Evolutionary conservation across 805 yeast species (phyloP), one percentile per base, ranked within the genome.

Genomic region (Torulaspora indica): DNA sequence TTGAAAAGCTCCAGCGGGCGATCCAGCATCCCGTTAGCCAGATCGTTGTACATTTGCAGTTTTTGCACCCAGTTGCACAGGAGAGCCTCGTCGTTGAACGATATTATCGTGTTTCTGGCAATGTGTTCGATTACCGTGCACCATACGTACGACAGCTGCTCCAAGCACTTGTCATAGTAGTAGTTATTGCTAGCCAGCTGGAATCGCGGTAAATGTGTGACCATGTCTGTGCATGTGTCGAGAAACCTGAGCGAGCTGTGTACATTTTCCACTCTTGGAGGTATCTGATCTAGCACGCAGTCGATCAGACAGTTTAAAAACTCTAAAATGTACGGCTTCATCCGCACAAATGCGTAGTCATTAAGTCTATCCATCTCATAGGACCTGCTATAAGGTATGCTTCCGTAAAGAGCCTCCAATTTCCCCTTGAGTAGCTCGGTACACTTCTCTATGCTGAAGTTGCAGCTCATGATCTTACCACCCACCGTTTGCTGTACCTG

Each of bases 271-370:
- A 51, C 45, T 32, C 56, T 53, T 42, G 66, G 66, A 15, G 68
- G 68, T 31, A 63, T 60, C 46, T 55, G 58, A 42, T 58, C 57
- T 36, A 63, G 49, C 13, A 61, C 46, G 27, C 57, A 64, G 43
- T 65, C 69, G 18, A 61, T 57, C 18, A 61, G 46, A 42, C 66
- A 62, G 51, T 65, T 60, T 34, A 64, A 49, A 45, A 63, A 62
- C 34, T 65, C 67, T 35, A 63, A 35, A 12, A 63, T 56, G 13
- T 35, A 42, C 5, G 63, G 54, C 35, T 63, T 65, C 49, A 65
- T 50, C 35, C 68, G 56, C 22, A 60, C 62, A 50, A 65, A 64
- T n/a, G 68, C 59, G 47, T 65, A 65, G 40, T 64, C 69, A 46
- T 63, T 61, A 27, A 58, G 39, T 35, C 43, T 47, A 23, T 48